Conservation (phyloP, 257 asterid species). For the Ocimum tenuiflorum region DNA sequence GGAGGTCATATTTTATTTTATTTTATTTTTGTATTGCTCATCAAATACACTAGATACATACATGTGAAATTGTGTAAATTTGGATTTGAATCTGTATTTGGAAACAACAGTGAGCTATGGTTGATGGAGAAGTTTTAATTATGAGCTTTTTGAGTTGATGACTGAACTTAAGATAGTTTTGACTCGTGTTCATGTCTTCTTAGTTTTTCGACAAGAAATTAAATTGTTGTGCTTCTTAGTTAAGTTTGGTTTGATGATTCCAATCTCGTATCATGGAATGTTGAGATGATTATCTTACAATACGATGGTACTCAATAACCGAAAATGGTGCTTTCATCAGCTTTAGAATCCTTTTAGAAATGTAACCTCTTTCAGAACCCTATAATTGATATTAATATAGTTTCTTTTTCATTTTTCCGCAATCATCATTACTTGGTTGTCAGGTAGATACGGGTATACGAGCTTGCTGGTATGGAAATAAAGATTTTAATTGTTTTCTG, state of each 20-base stretch:
- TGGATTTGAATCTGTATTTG: background rate
- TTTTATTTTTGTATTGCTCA: too few relatives aligned
- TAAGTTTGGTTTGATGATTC: background rate
- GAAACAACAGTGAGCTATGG: background rate
- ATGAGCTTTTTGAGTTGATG: background rate
- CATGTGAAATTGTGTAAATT: background rate
- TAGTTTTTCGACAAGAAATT: background rate
- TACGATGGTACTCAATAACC: background rate
- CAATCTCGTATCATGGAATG: background rate
- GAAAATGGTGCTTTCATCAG: background rate
- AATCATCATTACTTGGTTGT: background rate
- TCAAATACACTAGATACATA: background rate
- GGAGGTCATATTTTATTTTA: constrained; percentile 51
- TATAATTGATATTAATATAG: background rate
- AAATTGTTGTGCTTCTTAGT: background rate
- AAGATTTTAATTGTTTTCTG: background rate
- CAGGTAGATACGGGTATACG: background rate
- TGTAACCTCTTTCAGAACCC: background rate
- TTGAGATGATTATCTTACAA: background rate
- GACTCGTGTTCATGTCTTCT: background rate
- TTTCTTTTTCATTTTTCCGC: background rate
- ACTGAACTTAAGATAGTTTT: background rate
- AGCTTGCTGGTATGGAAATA: background rate
- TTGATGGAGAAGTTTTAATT: constrained; percentile 2
- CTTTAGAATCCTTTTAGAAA: background rate